Evolutionary conservation across 441 rosid genomes (phyloP), one percentile per base, ranked within the genome.

Genomic region (Populus hybrid): DNA sequence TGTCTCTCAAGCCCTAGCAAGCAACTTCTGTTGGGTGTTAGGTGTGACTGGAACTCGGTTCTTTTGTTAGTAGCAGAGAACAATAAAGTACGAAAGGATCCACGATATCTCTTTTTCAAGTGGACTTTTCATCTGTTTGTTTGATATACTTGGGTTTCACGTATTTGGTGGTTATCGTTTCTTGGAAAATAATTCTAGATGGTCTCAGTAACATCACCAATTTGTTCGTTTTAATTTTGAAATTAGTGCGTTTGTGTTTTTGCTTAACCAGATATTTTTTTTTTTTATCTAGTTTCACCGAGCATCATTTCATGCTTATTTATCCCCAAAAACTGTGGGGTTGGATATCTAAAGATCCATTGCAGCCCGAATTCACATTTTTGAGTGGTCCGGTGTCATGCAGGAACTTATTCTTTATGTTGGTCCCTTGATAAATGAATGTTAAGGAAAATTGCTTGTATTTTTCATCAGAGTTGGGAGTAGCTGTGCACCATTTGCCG

Each of bases 1-100:
- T 96, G 75, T 97, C 91, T 19, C 89, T 96, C 79, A 94, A 92
- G 90, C 97, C 96, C 12, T 91, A 86, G 36, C 4, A 34, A 67
- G 36, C 77, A 64, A 23, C 16, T 28, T 67, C 32, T 19, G 12
- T 64, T 70, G 69, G 79, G 79, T 19, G 12, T 64, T 70, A 67
- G 79, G 79, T 32, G 35, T 46, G 30, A 14, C 57, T 16, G 28
- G 73, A 26, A 71, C 79, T 21, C 70, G 16, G 59, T 7, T 18
- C 42, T 4, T 46, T 46, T 46, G 65, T 70, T 74, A 75, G 78
- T 67, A 11, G 71, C 53, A 77, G 80, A 75, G 82, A 73, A 82
- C 71, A 86, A 86, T 85, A 86, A 90, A 64, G 64, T 53, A 50
- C 76, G 74, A 70, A 76, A 69, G 75, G 71, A 76, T 7, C 68